These are phyloP conservation scores for Didymella sp. DNA, from an alignment of 2,329 filamentous ascomycete genomes.

Conservation along the genomic window DNA sequence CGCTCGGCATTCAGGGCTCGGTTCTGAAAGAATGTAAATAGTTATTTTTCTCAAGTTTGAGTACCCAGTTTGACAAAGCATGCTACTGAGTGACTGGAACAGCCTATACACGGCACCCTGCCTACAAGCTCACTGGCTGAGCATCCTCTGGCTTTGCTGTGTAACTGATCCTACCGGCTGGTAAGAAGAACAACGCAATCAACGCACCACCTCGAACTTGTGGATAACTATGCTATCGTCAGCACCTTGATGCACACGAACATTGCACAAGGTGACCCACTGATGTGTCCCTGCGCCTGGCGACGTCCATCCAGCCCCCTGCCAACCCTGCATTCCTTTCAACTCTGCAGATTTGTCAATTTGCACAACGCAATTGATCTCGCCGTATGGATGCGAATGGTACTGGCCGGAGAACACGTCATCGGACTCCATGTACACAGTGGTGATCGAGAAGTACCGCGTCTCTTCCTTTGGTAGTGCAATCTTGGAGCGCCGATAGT, in stretches of 20 bases:
- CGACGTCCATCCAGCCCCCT: slow-evolving; percentile 63
- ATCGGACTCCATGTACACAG: slow-evolving; percentile 63
- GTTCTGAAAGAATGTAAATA: neutral
- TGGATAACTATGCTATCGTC: slow-evolving; percentile 51
- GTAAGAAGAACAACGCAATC: slow-evolving; percentile 63
- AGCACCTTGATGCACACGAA: neutral
- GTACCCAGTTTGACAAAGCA: neutral
- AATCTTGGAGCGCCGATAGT: slow-evolving; percentile 53
- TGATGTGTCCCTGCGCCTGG: slow-evolving; percentile 64
- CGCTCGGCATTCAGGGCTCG: neutral
- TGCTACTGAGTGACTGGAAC: neutral
- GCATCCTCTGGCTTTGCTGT: slow-evolving; percentile 51
- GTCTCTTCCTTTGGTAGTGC: slow-evolving; percentile 56
- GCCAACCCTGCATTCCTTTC: slow-evolving; percentile 64
- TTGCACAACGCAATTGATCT: slow-evolving; percentile 63
- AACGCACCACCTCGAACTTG: slow-evolving; percentile 59
- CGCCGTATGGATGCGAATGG: slow-evolving; percentile 61
- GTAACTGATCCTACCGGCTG: slow-evolving; percentile 62
- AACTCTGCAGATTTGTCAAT: slow-evolving; percentile 59
- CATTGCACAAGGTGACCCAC: slow-evolving; percentile 21
- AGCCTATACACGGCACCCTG: neutral
- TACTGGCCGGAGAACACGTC: slow-evolving; percentile 62
- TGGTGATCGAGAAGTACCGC: slow-evolving; percentile 63
- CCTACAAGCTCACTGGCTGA: slow-evolving; percentile 9
- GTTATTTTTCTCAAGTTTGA: neutral